phyloP scores from a whole-genome alignment of 106 monocot genomes.

The Acanthochlamys bracteata region DNA sequence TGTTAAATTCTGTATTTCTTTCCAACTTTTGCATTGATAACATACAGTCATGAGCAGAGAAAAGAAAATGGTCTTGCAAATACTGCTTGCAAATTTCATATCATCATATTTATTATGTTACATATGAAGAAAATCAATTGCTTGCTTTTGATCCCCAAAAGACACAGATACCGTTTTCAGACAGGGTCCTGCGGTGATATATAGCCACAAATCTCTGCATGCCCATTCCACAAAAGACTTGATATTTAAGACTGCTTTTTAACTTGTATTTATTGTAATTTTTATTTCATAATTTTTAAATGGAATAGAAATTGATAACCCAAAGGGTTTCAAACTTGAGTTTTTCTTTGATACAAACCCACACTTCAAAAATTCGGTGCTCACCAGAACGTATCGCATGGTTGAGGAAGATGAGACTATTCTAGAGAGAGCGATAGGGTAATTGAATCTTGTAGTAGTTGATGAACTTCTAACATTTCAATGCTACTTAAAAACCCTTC shows the following conservation, averaged over 20 bases:
- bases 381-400: constrained; percentile 48
- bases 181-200: constrained; percentile 6
- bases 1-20: too few species aligned
- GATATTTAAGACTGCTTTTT: too few species aligned
- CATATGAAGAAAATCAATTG: too few species aligned
- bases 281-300: too few species aligned
- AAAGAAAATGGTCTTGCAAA: too few species aligned
- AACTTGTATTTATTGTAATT: too few species aligned
- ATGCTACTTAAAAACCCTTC: background rate
- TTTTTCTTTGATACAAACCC: constrained; percentile 45
- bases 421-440: constrained; percentile 48
- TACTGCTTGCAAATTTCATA: too few species aligned
- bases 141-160: background rate
- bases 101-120: too few species aligned
- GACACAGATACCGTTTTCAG: background rate
- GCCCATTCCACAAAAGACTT: background rate
- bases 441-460: background rate
- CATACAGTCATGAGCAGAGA: too few species aligned
- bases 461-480: background rate
- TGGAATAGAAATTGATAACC: constrained; percentile 31
- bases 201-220: background rate
- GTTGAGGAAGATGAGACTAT: constrained; percentile 44
- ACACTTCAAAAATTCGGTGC: constrained; percentile 36
- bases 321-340: constrained; percentile 49
- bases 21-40: too few species aligned